A percentile compares a stretch with the other conserved stretches of the same genome.
Conservation (phyloP, 805 yeast species). For the Zygosaccharomyces siamensis region DNA sequence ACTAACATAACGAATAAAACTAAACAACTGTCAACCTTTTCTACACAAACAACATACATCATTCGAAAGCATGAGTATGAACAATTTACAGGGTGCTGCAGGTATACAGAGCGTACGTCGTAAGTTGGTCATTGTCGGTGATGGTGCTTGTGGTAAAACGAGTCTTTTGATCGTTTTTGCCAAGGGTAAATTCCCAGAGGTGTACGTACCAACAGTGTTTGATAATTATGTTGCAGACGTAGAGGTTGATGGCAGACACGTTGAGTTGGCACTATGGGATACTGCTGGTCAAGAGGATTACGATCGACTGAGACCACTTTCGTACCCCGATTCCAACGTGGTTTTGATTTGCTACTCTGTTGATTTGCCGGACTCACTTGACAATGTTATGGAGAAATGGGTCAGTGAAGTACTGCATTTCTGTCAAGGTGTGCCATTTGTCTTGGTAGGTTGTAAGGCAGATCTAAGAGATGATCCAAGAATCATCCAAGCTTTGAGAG, state of each 20-base stretch:
- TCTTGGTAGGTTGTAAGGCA: constrained; percentile 85
- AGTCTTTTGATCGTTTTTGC: constrained; percentile 81
- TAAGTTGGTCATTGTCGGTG: constrained; percentile 91
- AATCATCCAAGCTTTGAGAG: constrained; percentile 65
- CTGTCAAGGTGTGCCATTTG: constrained; percentile 90
- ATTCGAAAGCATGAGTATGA: constrained; percentile 8
- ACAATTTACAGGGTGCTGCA: constrained; percentile 19
- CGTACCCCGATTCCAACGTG: constrained; percentile 89
- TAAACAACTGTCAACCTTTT: neutral
- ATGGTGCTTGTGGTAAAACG: constrained; percentile 96
- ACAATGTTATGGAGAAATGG: constrained; percentile 94
- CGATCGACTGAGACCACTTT: constrained; percentile 84
- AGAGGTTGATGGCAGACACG: constrained; percentile 83
- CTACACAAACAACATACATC: constrained; percentile 3
- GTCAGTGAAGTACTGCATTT: constrained; percentile 87
- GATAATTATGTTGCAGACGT: constrained; percentile 97
- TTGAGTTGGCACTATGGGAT: constrained; percentile 93
- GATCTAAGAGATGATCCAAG: constrained; percentile 80
- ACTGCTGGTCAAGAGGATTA: constrained; percentile 98
- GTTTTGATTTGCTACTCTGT: constrained; percentile 85
- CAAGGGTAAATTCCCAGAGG: constrained; percentile 88
- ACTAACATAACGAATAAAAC: neutral
- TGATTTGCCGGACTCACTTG: constrained; percentile 86
- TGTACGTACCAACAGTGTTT: constrained; percentile 91
- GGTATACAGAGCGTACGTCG: constrained; percentile 39